Base-by-base conservation (phyloP, 129 eudicot genomes). In the Artemisia annua region DNA sequence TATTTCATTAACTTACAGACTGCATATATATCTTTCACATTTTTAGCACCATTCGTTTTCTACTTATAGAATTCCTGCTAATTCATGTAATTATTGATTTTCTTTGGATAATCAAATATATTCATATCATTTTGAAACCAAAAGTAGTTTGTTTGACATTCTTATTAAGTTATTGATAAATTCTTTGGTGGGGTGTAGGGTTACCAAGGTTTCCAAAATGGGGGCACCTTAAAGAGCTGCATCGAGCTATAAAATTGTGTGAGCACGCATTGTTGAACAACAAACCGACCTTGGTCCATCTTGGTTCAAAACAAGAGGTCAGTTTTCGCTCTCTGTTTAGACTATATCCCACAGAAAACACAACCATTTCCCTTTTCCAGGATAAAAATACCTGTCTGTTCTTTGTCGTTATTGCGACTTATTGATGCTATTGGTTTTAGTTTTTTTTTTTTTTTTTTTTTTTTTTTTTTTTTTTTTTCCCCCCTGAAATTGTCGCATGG, bases 181-280 rank as follows among this genome's bases (percentile, higher is more conserved):
- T 70, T 17, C 22, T 75, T 75, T 39, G 48, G 13, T 86, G 73
- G 57, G 63, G 22, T 84, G 66, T 84, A 94, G 99, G 97, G 62
- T 76, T 94, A 74, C 84, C 96, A 20, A 90, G 97, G 76, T 82
- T 85, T 83, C 99, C 96, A 46, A 94, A 94, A 80, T 94, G 96
- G 89, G 97, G 96, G 19, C 99, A 94, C 81, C 96, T 94, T 70
- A 94, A 86, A 78, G 96, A 94, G 64, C 99, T 94, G 60, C 99
- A 94, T 76, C 84, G 71, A 75, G 95, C 97, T 77, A 88, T 94
- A 71, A 94, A 86, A 84, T 80, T 79, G 71, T 88, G 96, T 44
- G 97, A 94, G 82, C 84, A 66, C 26, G 82, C 91, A 53, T 43
- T 94, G 80, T 84, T 94, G 70, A 81, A 82, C 82, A 83, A 82